Conservation (phyloP, 1,284 basidiomycete genomes). For the Ceratobasidium papillatum region DNA sequence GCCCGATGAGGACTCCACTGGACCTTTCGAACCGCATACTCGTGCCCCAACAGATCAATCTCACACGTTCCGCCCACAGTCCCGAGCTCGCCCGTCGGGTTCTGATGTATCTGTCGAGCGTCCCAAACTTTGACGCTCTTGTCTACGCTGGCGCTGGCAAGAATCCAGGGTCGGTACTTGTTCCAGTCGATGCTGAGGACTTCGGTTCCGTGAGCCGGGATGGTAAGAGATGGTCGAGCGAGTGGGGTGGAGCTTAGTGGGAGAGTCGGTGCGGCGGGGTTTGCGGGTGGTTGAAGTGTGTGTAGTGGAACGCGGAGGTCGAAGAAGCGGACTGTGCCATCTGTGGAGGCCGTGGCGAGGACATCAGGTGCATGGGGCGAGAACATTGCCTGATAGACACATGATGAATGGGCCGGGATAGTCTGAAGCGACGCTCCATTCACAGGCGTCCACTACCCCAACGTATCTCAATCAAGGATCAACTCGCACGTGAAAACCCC, state of each 20-base stretch:
- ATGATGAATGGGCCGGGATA: conserved; percentile 81
- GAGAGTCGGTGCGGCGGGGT: conserved; percentile 12
- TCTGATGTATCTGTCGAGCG: conserved; percentile 71
- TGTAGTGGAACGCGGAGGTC: conserved; percentile 69
- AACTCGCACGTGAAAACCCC: background rate
- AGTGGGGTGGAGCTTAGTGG: conserved; percentile 37
- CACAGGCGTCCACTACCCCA: conserved; percentile 83
- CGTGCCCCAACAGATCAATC: conserved; percentile 74
- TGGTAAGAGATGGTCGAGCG: conserved; percentile 55
- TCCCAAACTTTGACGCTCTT: conserved; percentile 85
- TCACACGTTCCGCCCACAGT: conserved; percentile 75
- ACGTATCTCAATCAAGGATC: background rate
- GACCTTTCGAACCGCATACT: conserved; percentile 81
- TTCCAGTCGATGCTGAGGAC: conserved; percentile 90
- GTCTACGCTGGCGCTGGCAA: conserved; percentile 86
- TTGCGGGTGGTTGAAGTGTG: conserved; percentile 52
- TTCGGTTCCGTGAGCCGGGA: conserved; percentile 63
- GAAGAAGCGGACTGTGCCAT: conserved; percentile 83
- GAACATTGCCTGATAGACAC: conserved; percentile 89
- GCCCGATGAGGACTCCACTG: conserved; percentile 79
- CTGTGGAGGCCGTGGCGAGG: conserved; percentile 84
- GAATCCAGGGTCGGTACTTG: conserved; percentile 81
- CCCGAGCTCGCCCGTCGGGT: conserved; percentile 47
- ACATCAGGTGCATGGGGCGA: conserved; percentile 88
- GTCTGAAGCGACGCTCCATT: conserved; percentile 79